phyloP scores from a whole-genome alignment of 2,329 filamentous ascomycete genomes.

The Teratosphaeriaceae sp. region DNA sequence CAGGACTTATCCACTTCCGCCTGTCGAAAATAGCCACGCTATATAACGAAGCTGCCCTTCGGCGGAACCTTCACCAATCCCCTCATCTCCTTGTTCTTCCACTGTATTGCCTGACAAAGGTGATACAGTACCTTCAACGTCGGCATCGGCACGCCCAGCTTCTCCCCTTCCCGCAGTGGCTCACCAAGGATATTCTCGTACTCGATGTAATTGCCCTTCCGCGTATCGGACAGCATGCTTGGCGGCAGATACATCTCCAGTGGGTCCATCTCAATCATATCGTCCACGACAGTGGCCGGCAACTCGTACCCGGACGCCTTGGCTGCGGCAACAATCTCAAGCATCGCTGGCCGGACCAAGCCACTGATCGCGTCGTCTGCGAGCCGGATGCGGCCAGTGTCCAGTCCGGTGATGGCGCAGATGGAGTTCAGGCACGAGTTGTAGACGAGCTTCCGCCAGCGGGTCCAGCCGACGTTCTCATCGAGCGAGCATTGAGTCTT shows the following conservation, averaged over 20 bases:
- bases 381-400: slow-evolving; percentile 46
- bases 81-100: slow-evolving; percentile 40
- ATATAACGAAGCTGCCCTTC: slow-evolving; percentile 3
- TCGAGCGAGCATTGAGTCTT: slow-evolving; percentile 39
- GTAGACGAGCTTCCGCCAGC: slow-evolving; percentile 49
- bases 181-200: slow-evolving; percentile 52
- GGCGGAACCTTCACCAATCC: slow-evolving; percentile 25
- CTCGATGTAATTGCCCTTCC: slow-evolving; percentile 52
- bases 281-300: slow-evolving; percentile 37
- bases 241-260: slow-evolving; percentile 44
- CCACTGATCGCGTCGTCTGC: slow-evolving; percentile 39
- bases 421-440: slow-evolving; percentile 49
- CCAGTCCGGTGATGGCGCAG: slow-evolving; percentile 45
- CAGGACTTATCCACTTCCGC: background rate
- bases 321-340: slow-evolving; percentile 45
- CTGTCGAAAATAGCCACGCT: background rate
- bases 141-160: slow-evolving; percentile 44
- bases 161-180: slow-evolving; percentile 47
- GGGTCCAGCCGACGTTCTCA: slow-evolving; percentile 35
- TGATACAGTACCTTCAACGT: slow-evolving; percentile 45
- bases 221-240: slow-evolving; percentile 49
- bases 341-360: slow-evolving; percentile 49
- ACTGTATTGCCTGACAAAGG: slow-evolving; percentile 44
- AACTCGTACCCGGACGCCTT: slow-evolving; percentile 39
- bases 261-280: slow-evolving; percentile 45